Base-by-base conservation (phyloP, 306 rosid species). In the Cucumis melo region DNA sequence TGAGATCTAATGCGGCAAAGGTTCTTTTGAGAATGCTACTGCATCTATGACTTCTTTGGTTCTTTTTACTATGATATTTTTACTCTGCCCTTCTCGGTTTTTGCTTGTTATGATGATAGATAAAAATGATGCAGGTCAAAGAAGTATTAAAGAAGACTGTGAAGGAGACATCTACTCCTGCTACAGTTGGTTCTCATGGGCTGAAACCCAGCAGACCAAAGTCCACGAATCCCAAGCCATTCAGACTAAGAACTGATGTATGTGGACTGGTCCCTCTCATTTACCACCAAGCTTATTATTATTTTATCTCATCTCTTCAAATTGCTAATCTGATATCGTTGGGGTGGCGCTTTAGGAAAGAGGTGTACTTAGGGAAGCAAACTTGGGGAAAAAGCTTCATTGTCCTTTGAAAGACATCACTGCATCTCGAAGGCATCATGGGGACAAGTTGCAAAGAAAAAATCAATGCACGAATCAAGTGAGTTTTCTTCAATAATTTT, bases 211-310 rank as follows among this genome's bases (percentile, higher is more conserved):
- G 80, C 84, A 90, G 86, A 83, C 87, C 90, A 79, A 92, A 85
- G 91, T 81, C 93, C 21, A 92, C 99, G 73, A 84, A 92, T 80
- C 99, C 99, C 42, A 94, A 89, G 84, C 97, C 99, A 56, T 92
- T 94, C 82, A 90, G 91, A 89, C 84, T 94, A 79, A 87, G 96
- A 94, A 94, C 99, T 68, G 90, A 92, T 88, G 99, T 94, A 81
- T 81, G 91, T 79, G 77, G 66, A 32, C 17, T 79, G 77, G 66
- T 48, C 17, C 12, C n/a, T 29, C 56, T 57, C 73, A n/a, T 80
- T 59, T 81, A 73, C 73, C 54, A 57, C 73, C 64, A 72, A 72
- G 54, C 68, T 73, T 77, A 60, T 34, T 77, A 60, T 34, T 34
- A 65, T 19, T 56, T 19, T 20, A 36, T 48, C 55, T 10, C 7